Percentiles rank a stretch among this genome's conserved stretches.
Conservation (phyloP, 176 grass and related monocot species). For the Elaeis guineensis region DNA sequence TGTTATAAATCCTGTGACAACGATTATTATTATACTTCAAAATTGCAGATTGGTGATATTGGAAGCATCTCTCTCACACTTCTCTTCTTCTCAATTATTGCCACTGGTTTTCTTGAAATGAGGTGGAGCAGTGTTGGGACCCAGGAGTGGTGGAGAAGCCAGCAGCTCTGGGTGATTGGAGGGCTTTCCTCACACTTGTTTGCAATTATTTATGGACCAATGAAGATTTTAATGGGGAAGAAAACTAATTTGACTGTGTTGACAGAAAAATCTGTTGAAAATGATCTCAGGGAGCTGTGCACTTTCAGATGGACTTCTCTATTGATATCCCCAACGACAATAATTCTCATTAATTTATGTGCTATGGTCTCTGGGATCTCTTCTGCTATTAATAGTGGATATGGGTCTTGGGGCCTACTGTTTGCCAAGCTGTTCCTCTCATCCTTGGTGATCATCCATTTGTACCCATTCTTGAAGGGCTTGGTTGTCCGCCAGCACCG, state of each 20-base stretch:
- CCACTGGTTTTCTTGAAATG: slow-evolving; percentile 11
- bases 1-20: too few species aligned
- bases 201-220: slow-evolving; percentile 9
- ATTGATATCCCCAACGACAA: slow-evolving; percentile 2
- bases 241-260: slow-evolving; percentile 2
- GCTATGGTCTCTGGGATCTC: slow-evolving; percentile 5
- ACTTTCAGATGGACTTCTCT: slow-evolving; percentile 4
- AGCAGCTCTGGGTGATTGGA: slow-evolving; percentile 9
- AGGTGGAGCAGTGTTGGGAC: slow-evolving; percentile 17
- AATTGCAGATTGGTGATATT: background rate
- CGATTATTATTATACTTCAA: background rate
- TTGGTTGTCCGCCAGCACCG: too few species aligned
- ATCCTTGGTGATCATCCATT: too few species aligned
- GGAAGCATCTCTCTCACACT: slow-evolving; percentile 25
- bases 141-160: slow-evolving; percentile 6
- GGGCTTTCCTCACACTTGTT: slow-evolving; percentile 1
- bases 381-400: background rate
- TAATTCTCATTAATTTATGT: slow-evolving; percentile 8
- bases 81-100: background rate
- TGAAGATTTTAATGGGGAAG: background rate
- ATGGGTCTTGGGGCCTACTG: too few species aligned
- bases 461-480: too few species aligned
- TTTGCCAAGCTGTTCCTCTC: too few species aligned
- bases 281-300: slow-evolving; percentile 7
- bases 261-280: background rate